Conservation (phyloP, 1,284 basidiomycete species). For the Meripilus lineatus region DNA sequence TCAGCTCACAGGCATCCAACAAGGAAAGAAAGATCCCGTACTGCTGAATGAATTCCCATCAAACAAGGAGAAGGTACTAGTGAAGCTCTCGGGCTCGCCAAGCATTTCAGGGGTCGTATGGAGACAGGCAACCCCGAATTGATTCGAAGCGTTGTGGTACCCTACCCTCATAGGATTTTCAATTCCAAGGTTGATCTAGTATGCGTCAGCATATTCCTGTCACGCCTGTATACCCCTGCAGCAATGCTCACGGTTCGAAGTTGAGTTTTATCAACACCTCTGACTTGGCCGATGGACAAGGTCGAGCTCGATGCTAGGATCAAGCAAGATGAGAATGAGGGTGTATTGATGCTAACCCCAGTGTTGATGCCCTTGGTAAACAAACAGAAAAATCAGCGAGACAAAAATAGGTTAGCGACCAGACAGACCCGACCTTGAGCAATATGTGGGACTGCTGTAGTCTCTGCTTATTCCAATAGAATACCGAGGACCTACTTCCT, state of each 20-base stretch:
- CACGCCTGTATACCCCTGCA: too few species aligned
- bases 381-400: too few species aligned
- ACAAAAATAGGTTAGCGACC: too few species aligned
- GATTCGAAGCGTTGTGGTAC: constrained; percentile 46
- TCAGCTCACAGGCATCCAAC: background rate
- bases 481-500: constrained; percentile 55
- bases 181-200: constrained; percentile 65
- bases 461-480: constrained; percentile 65
- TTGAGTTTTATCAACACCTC: constrained; percentile 77
- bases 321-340: constrained; percentile 46
- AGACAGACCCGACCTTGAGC: too few species aligned
- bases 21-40: constrained; percentile 30
- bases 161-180: constrained; percentile 64
- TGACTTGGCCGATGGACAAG: constrained; percentile 60
- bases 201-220: too few species aligned
- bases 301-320: constrained; percentile 52
- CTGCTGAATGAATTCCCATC: constrained; percentile 64
- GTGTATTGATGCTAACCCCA: constrained; percentile 46
- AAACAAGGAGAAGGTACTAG: constrained; percentile 61
- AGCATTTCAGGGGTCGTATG: constrained; percentile 48
- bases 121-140: constrained; percentile 62
- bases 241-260: constrained; percentile 68
- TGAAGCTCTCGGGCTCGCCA: constrained; percentile 44
- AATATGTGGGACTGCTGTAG: constrained; percentile 68
- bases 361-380: too few species aligned